Percentiles rank a stretch among this genome's conserved stretches.
Conservation (phyloP, 2,329 filamentous ascomycete species). For the Coniochaeta ligniaria region DNA sequence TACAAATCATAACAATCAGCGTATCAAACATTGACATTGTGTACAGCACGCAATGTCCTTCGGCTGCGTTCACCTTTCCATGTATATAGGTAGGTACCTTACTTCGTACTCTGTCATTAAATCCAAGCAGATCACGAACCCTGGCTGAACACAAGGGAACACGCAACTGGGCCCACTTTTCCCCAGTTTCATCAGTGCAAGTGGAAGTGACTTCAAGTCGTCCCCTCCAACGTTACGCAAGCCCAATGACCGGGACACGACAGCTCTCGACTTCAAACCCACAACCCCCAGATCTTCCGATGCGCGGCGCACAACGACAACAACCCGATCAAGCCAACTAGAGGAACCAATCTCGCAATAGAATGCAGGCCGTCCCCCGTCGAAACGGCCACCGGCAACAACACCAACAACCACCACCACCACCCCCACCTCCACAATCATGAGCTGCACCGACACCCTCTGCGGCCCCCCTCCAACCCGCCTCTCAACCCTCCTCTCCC, state of each 20-base stretch:
- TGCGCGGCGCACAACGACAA: neutral
- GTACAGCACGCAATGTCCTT: too few species aligned
- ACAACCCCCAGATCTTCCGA: neutral
- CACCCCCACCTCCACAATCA: neutral
- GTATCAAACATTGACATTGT: neutral
- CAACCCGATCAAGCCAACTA: neutral
- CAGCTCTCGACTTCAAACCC: neutral
- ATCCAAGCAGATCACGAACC: too few species aligned
- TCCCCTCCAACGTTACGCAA: neutral
- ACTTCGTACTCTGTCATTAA: too few species aligned
- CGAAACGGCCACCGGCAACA: neutral
- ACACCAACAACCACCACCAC: neutral
- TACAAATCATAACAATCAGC: neutral
- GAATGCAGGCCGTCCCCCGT: neutral
- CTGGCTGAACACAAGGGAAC: too few species aligned
- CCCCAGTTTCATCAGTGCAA: too few species aligned
- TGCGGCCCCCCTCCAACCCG: constrained; percentile 3
- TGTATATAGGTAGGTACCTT: too few species aligned
- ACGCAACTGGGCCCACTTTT: too few species aligned
- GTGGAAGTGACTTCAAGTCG: too few species aligned
- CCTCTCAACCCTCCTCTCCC: constrained; percentile 34
- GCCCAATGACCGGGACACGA: neutral
- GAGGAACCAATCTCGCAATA: neutral
- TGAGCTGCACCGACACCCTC: constrained; percentile 5
- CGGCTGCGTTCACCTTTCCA: too few species aligned